These are phyloP conservation scores for Fusarium miscanthi DNA, from an alignment of 2,329 filamentous ascomycete genomes.

Conservation along the genomic window DNA sequence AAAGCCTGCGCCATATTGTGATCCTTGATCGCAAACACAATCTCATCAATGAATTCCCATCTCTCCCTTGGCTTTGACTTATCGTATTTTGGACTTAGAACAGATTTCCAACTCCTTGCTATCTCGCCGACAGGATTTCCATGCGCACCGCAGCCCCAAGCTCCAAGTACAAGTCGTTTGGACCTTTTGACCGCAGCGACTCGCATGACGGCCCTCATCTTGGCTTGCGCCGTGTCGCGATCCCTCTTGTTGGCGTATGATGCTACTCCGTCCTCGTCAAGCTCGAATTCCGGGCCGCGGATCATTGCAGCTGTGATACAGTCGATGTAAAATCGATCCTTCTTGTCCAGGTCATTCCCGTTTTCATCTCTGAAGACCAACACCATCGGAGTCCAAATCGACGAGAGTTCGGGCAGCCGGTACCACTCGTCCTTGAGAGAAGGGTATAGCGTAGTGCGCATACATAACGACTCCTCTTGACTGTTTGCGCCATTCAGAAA, in stretches of 20 bases:
- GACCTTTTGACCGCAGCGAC: slow-evolving; percentile 60
- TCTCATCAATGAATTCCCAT: slow-evolving; percentile 49
- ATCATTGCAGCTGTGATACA: slow-evolving; percentile 69
- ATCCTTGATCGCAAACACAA: slow-evolving; percentile 70
- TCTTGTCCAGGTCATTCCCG: slow-evolving; percentile 52
- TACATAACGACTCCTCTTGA: slow-evolving; percentile 72
- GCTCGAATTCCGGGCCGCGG: slow-evolving; percentile 64
- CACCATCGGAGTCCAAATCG: slow-evolving; percentile 67
- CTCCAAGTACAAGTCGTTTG: slow-evolving; percentile 66
- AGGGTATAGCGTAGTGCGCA: slow-evolving; percentile 68
- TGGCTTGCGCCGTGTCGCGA: slow-evolving; percentile 60
- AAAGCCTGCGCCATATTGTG: slow-evolving; percentile 64
- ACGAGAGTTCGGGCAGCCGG: slow-evolving; percentile 67
- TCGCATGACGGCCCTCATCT: slow-evolving; percentile 69
- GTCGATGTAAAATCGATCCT: slow-evolving; percentile 68
- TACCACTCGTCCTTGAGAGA: slow-evolving; percentile 69
- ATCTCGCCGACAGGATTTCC: slow-evolving; percentile 71
- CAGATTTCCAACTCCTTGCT: slow-evolving; percentile 62
- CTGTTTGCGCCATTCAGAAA: slow-evolving; percentile 68
- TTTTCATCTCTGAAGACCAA: slow-evolving; percentile 63
- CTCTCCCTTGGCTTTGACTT: slow-evolving; percentile 36
- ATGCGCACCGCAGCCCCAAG: slow-evolving; percentile 74
- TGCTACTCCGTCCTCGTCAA: slow-evolving; percentile 46
- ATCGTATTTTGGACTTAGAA: slow-evolving; percentile 38
- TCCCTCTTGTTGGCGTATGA: slow-evolving; percentile 60